Percentiles rank a stretch among this genome's conserved stretches.
Conservation (phyloP, 1,284 basidiomycete genomes). For the Cryptococcus sp. region DNA sequence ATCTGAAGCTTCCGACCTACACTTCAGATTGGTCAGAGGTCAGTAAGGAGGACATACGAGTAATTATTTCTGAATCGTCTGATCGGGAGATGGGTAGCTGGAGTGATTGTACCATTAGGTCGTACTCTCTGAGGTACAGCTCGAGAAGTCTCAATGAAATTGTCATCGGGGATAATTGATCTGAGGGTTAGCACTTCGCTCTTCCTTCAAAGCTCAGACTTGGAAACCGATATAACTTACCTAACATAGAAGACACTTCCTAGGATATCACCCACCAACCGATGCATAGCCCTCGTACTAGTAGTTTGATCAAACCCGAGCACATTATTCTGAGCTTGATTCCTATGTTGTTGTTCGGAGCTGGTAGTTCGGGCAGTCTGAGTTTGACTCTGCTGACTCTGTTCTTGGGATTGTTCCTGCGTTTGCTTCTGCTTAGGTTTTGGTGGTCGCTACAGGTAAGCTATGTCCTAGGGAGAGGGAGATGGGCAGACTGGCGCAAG, state of each 20-base stretch:
- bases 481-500: no score
- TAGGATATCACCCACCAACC: neutral
- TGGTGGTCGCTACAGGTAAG: neutral
- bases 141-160: neutral
- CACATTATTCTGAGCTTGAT: neutral
- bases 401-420: neutral
- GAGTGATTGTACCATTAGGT: no score
- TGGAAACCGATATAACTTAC: no score
- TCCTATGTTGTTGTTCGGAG: neutral
- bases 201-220: no score
- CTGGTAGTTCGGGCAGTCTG: neutral
- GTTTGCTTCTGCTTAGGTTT: neutral
- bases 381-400: neutral
- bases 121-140: no score
- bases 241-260: neutral
- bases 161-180: neutral
- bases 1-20: neutral
- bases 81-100: no score
- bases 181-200: no score
- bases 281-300: neutral
- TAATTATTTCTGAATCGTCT: no score
- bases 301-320: neutral
- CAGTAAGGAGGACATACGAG: no score
- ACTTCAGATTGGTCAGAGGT: no score
- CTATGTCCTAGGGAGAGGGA: neutral